A percentile compares a stretch with the other conserved stretches of the same genome.
These are phyloP conservation scores for Jatropha multifida DNA, from an alignment of 441 rosid species.

Conservation along the genomic window DNA sequence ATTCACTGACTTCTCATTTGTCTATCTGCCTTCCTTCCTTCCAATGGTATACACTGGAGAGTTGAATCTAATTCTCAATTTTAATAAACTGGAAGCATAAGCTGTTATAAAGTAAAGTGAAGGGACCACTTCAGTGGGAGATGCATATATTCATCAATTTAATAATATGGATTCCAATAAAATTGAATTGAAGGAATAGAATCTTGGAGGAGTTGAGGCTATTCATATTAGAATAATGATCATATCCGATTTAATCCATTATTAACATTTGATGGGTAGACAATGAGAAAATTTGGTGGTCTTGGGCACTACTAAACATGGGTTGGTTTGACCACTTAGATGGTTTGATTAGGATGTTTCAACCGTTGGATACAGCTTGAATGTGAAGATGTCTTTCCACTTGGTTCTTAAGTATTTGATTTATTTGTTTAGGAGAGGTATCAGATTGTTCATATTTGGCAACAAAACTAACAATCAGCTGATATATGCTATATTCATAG, in stretches of 20 bases:
- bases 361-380: neutral
- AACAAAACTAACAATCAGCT: neutral
- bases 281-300: neutral
- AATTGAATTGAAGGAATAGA: neutral
- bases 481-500: no score
- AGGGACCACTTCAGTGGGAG: conserved; percentile 20
- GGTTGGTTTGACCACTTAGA: conserved; percentile 3
- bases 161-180: neutral
- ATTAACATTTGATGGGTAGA: conserved; percentile 5
- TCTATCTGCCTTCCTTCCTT: no score
- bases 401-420: neutral
- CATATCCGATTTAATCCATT: neutral
- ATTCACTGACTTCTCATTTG: neutral
- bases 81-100: neutral
- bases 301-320: neutral
- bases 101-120: neutral
- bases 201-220: neutral
- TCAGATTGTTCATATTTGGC: neutral
- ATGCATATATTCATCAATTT: conserved; percentile 8
- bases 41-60: neutral
- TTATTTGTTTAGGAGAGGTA: neutral
- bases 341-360: neutral
- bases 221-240: neutral
- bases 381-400: neutral
- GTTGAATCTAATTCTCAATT: conserved; percentile 24